Conservation (phyloP, 495 filamentous ascomycete genomes). For the Astrocystis sublimbata region DNA sequence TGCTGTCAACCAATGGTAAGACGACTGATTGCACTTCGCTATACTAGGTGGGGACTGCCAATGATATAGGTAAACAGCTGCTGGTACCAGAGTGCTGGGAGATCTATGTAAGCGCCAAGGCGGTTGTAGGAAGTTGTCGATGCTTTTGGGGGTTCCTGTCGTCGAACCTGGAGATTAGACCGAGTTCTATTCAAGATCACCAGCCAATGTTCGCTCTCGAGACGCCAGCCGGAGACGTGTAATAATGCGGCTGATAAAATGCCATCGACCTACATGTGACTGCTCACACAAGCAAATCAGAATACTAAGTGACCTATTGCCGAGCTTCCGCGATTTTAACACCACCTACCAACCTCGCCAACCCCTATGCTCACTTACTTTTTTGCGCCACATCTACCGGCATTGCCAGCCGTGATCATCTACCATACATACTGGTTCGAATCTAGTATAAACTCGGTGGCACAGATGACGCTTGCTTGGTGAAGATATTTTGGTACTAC, state of each 20-base stretch:
- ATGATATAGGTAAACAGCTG: slow-evolving; percentile 11
- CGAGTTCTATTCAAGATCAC: neutral
- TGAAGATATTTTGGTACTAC: too few species aligned
- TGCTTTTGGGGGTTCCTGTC: neutral
- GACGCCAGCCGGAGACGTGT: neutral
- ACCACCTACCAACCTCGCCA: too few species aligned
- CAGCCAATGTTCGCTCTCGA: neutral
- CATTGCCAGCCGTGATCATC: too few species aligned
- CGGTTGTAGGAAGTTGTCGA: neutral
- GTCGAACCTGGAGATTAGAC: neutral
- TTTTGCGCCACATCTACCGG: neutral
- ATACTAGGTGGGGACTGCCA: slow-evolving; percentile 5
- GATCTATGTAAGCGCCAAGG: slow-evolving; percentile 15
- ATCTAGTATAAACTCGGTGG: too few species aligned
- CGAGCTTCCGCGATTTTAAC: too few species aligned
- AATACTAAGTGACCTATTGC: too few species aligned
- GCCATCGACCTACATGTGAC: neutral
- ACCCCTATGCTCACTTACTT: neutral
- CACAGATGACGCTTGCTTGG: too few species aligned
- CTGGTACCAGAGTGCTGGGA: slow-evolving; percentile 14
- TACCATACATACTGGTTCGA: too few species aligned
- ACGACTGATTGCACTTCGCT: neutral
- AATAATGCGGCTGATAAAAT: neutral
- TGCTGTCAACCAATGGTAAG: neutral
- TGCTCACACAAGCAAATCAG: neutral